These are phyloP conservation scores for Eustoma russellianum DNA, from an alignment of 257 asterid species.

Conservation along the genomic window DNA sequence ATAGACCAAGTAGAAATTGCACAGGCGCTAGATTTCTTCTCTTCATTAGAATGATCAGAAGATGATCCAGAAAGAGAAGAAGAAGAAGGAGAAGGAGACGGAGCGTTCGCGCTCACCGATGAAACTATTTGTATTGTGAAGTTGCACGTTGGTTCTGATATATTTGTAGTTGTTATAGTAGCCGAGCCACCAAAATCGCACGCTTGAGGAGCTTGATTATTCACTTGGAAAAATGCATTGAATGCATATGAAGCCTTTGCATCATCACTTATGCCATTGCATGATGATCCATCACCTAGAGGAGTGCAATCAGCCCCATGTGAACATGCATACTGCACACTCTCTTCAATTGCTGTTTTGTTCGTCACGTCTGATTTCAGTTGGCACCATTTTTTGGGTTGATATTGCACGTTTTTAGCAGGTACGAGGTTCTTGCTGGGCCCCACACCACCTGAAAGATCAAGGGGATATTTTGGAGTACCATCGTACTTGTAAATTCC, in stretches of 20 bases:
- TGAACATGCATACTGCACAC: conserved; percentile 16
- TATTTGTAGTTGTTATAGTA: conserved; percentile 8
- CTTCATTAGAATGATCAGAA: no score
- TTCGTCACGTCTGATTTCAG: conserved; percentile 13
- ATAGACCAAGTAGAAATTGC: no score
- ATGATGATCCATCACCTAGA: conserved; percentile 17
- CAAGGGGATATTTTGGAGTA: conserved; percentile 15
- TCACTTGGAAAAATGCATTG: conserved; percentile 19
- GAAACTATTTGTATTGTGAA: conserved; percentile 5
- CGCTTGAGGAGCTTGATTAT: conserved; percentile 4
- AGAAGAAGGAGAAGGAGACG: neutral
- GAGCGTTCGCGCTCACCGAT: neutral
- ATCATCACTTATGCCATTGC: conserved; percentile 6
- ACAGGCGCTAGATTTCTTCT: no score
- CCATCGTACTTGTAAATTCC: conserved; percentile 27
- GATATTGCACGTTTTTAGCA: conserved; percentile 17
- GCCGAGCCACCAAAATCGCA: conserved; percentile 21
- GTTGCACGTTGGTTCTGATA: conserved; percentile 13
- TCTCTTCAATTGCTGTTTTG: neutral
- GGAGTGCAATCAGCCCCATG: conserved; percentile 25
- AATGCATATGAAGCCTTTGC: conserved; percentile 23
- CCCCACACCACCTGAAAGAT: conserved; percentile 5
- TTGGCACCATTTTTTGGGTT: conserved; percentile 21
- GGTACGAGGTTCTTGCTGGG: conserved; percentile 5
- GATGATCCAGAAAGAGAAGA: neutral